Conservation (phyloP, 305 asterid species). For the Stenogyne calaminthoides region DNA sequence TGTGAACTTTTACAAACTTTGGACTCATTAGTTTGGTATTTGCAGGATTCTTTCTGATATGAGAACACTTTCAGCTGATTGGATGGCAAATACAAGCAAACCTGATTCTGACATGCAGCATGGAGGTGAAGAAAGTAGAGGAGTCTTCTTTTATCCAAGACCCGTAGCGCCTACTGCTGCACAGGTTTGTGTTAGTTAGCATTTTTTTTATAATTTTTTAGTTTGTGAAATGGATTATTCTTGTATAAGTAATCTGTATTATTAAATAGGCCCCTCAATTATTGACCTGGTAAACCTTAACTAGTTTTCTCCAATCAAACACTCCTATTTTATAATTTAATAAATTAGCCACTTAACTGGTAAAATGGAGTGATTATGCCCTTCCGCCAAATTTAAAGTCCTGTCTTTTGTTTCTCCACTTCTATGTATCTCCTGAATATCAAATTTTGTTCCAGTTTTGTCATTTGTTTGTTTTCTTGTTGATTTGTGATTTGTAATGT, state of each 20-base stretch:
- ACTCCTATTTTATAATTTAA: not conserved
- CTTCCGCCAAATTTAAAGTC: not conserved
- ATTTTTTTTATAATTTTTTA: conserved; percentile 9
- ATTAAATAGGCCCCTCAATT: not conserved
- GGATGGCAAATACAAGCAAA: conserved; percentile 98
- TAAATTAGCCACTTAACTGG: not conserved
- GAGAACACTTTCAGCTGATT: conserved; percentile 98
- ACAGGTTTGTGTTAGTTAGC: conserved; percentile 67
- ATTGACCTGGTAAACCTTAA: no score
- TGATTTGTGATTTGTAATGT: conserved; percentile 5
- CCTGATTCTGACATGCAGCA: conserved; percentile 84
- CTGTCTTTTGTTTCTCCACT: not conserved
- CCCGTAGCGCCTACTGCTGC: conserved; percentile 98
- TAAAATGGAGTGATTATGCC: not conserved
- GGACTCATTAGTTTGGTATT: conserved; percentile 36
- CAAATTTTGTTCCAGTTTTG: not conserved
- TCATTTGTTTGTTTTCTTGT: conserved; percentile 16
- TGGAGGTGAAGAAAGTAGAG: conserved; percentile 92
- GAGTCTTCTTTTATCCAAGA: conserved; percentile 81
- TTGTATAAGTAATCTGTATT: conserved; percentile 1
- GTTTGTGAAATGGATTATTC: conserved; percentile 14
- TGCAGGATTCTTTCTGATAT: conserved; percentile 98
- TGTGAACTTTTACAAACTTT: conserved; percentile 1
- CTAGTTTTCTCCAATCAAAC: not conserved
- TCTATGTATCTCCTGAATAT: conserved; percentile 10